Evolutionary conservation across 2,329 filamentous ascomycete genomes (phyloP), one percentile per base, ranked within the genome.

Genomic region (Botrytis cinerea): DNA sequence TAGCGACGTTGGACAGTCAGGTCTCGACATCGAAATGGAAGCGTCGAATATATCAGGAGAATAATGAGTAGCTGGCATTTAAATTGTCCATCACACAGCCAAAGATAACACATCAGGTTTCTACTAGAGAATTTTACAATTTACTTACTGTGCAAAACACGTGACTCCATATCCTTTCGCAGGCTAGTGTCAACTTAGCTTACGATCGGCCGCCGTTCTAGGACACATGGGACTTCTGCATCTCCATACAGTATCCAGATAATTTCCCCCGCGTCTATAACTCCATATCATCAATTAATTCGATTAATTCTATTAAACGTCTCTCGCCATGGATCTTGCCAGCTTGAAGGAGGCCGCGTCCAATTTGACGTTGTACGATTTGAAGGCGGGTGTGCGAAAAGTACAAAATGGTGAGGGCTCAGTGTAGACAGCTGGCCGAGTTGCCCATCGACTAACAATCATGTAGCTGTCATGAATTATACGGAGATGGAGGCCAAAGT

Each of bases 401-500:
- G 90, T 92, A 71, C 91, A 93, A 80, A 93, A 93, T 91, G 91
- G 91, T 93, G 84, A 78, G 86, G 78, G 74, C 70, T 60, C 72
- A 67, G 63, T 75, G 59, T 73, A 72, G 76, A 76, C 76, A 78
- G 76, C 74, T 77, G 75, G 75, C 77, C 75, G 48, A 38, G 74
- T 76, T 74, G 22, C 51, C 38, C 10, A 22, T 63, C n/a, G 35
- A 69, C 79, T 82, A 68, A 81, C 76, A 66, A 45, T 28, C 72
- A 48, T 76, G 74, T 70, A 93, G 91, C 91, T 76, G 91, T 93
- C 74, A 93, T 93, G 91, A 93, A 93, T 82, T 92, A 92, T 81
- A 93, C 91, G 48, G 91, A 93, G 80, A 92, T 92, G 89, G 90
- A 92, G 82, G 82, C 88, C 74, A 91, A 91, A 84, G 94, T 98